Conservation (phyloP, 352 stramenopile genomes). For the Pythium angustatum region DNA sequence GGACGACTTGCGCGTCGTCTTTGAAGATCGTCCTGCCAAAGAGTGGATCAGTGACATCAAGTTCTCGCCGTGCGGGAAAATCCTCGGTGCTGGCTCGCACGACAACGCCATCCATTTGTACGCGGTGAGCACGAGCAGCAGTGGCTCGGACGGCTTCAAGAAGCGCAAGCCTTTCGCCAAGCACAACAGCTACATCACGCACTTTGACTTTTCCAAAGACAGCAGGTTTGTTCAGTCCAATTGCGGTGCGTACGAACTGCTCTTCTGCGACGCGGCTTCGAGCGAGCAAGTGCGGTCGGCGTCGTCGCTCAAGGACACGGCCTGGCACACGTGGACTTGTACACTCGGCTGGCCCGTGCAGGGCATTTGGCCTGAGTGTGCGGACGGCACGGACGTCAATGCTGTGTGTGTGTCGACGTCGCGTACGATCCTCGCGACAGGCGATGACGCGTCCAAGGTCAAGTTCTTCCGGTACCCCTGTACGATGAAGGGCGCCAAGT, state of each 20-base stretch:
- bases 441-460: slow-evolving; percentile 77
- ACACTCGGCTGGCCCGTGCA: slow-evolving; percentile 91
- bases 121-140: slow-evolving; percentile 8
- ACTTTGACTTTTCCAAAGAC: slow-evolving; percentile 83
- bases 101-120: slow-evolving; percentile 79
- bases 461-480: slow-evolving; percentile 90
- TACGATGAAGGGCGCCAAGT: slow-evolving; percentile 59
- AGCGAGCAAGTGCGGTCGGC: slow-evolving; percentile 87
- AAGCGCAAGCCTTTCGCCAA: slow-evolving; percentile 77
- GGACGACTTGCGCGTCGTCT: slow-evolving; percentile 33
- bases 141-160: slow-evolving; percentile 31
- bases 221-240: slow-evolving; percentile 68
- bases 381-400: slow-evolving; percentile 86
- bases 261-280: slow-evolving; percentile 84
- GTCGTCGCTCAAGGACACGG: slow-evolving; percentile 67
- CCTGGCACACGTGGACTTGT: slow-evolving; percentile 91
- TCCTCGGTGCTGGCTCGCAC: slow-evolving; percentile 67
- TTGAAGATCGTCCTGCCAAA: slow-evolving; percentile 65
- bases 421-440: slow-evolving; percentile 69
- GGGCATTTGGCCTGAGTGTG: slow-evolving; percentile 85
- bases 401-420: slow-evolving; percentile 67
- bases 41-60: slow-evolving; percentile 83
- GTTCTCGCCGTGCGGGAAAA: slow-evolving; percentile 54
- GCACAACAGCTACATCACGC: slow-evolving; percentile 83
- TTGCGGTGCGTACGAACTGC: slow-evolving; percentile 89